These are phyloP conservation scores for Tylopilus felleus DNA, from an alignment of 768 basidiomycete genomes.

Conservation along the genomic window DNA sequence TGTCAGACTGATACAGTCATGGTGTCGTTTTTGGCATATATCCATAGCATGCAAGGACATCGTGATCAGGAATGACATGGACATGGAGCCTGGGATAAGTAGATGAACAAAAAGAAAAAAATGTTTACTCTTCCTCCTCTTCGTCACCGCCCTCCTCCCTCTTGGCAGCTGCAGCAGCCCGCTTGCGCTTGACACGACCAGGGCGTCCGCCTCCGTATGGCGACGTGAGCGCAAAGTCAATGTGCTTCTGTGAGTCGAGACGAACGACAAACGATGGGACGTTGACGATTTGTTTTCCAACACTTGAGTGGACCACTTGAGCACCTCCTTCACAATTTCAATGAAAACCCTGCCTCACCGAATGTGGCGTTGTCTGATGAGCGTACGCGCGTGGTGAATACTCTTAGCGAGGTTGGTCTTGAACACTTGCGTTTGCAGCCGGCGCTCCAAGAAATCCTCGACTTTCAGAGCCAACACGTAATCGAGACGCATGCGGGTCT, in stretches of 20 bases:
- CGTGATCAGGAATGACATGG: conserved; percentile 21
- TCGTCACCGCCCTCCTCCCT: conserved; percentile 87
- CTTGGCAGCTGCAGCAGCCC: conserved; percentile 87
- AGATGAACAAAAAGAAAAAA: conserved; percentile 16
- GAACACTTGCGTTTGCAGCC: conserved; percentile 99
- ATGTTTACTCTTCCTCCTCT: conserved; percentile 80
- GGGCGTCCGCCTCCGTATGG: conserved; percentile 94
- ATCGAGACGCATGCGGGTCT: conserved; percentile 98
- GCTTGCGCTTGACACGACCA: conserved; percentile 99
- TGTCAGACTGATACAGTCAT: conserved; percentile 13
- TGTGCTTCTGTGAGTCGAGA: conserved; percentile 99
- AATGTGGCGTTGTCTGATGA: conserved; percentile 98
- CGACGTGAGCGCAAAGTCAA: conserved; percentile 96
- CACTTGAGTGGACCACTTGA: conserved; percentile 43
- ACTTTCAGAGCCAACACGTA: conserved; percentile 99
- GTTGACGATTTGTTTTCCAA: conserved; percentile 99
- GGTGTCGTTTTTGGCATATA: conserved; percentile 29
- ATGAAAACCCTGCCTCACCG: conserved; percentile 52
- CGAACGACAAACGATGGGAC: conserved; percentile 98
- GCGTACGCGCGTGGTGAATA: conserved; percentile 97
- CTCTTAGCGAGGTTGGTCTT: conserved; percentile 97
- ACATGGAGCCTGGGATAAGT: conserved; percentile 28
- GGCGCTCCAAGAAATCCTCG: conserved; percentile 99
- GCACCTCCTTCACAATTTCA: not conserved
- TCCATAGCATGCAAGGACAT: conserved; percentile 33